Evolutionary conservation across 805 yeast species (phyloP), one percentile per base, ranked within the genome.

Genomic region (Wickerhamomyces strasburgensis): DNA sequence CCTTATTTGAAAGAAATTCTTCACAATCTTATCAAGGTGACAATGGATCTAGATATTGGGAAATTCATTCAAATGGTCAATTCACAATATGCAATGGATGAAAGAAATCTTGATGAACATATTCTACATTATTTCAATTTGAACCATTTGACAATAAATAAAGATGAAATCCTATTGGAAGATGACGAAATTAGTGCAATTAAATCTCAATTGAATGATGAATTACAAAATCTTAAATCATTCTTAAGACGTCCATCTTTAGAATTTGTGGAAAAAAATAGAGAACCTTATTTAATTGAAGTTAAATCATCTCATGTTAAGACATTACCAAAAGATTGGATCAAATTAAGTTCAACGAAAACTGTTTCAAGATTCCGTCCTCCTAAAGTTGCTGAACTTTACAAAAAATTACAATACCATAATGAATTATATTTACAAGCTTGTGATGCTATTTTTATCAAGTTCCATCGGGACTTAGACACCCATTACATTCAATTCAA

Each of bases 211-310:
- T 58, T 93, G 3, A 58, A 70, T 0, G 61, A 58, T 1, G 89
- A 84, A 44, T 60, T 89, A n/a, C 42, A 47, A 3, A 46, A 49
- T 0, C 65, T 84, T 3, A 62, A 75, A 33, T 52, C 41, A 1
- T 33, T 67, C 1, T 56, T 85, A 19, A 71, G 70, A 19, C 64
- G 85, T 19, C 84, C 89, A 0, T 64, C 72, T 27, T 53, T 83
- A 36, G 62, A 69, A 15, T 87, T 66, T 49, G 64, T 67, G 19
- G 70, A 78, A 11, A 77, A 73, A 37, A 68, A 73, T 34, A 80
- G 77, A 35, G 84, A 81, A 15, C 81, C 86, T 3, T 84, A 80
- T 51, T 62, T 89, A 33, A 70, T 93, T 16, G 96, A 89, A 50
- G 79, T 90, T 0, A 64, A 86, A 30, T 78, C 79, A 43, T 60